These are phyloP conservation scores for Isoetes taiwanensis DNA, from an alignment of 75 land plant species.

Conservation along the genomic window DNA sequence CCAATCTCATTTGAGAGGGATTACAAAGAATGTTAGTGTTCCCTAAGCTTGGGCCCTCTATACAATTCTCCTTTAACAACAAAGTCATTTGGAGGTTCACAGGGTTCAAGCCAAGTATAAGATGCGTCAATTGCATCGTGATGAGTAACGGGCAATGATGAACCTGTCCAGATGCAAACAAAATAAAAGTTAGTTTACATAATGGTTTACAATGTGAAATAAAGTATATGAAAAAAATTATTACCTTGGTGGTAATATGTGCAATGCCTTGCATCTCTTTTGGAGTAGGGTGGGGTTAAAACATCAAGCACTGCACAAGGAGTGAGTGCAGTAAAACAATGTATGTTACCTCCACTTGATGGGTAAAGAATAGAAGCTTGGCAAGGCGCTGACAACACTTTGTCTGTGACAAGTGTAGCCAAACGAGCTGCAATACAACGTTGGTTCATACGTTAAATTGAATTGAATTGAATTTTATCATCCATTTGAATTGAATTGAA, in stretches of 20 bases:
- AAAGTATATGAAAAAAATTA: background rate
- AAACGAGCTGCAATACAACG: slow-evolving; percentile 14
- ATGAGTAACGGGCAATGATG: background rate
- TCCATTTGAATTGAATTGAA: no score
- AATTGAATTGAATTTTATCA: no score
- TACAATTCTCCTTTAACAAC: slow-evolving; percentile 12
- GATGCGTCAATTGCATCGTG: background rate
- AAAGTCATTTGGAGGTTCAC: slow-evolving; percentile 17
- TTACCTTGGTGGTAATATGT: slow-evolving; percentile 28
- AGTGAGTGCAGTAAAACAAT: slow-evolving; percentile 49
- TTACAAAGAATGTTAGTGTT: no score
- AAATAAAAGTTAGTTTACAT: background rate
- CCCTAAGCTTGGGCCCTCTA: slow-evolving; percentile 19
- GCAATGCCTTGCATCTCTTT: slow-evolving; percentile 40
- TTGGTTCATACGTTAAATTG: no score
- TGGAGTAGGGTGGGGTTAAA: slow-evolving; percentile 61
- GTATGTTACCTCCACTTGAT: slow-evolving; percentile 63
- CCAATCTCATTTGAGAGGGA: no score
- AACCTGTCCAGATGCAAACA: background rate
- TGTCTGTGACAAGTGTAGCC: slow-evolving; percentile 32
- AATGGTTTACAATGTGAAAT: background rate
- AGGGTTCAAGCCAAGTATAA: slow-evolving; percentile 19
- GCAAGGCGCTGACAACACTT: slow-evolving; percentile 47
- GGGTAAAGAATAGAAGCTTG: slow-evolving; percentile 47
- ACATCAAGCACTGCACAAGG: slow-evolving; percentile 69